Base-by-base conservation (phyloP, 352 stramenopile species). In the Pythium volutum region DNA sequence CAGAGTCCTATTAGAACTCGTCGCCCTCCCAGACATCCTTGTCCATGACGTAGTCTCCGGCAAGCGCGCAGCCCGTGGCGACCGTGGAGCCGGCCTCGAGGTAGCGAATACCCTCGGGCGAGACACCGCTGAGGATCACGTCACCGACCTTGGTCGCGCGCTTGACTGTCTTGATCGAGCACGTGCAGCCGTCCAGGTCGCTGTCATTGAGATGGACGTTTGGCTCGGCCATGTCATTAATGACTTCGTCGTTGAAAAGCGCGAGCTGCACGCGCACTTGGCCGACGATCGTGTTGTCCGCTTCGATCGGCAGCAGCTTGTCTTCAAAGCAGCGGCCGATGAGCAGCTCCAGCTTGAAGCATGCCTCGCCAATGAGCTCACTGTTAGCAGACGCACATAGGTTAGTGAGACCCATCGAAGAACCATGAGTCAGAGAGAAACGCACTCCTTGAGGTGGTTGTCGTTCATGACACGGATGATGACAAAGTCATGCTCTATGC, bases 401-500 rank as follows among this genome's bases (percentile, higher is more conserved):
- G 33, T 55, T 42, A 55, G 55, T 51, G 22, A 9, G 16, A 2
- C 25, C 53, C 26, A 46, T 14, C 10, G 25, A 25, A n/a, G 23
- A 7, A 48, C 20, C 26, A 20, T 16, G 36, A 8, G 15, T 38
- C 14, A 50, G 43, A 15, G 43, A 54, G 4, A 4, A 5, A 78
- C 77, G 56, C 64, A 91, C 82, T 91, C 74, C 59, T 82, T 85
- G 25, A 91, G 50, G 42, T 81, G 79, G 67, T 91, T 91, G 71
- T 89, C 76, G 62, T 91, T 89, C 76, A 89, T 88, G 23, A 91
- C 78, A 14, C 82, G 82, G 64, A 91, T 75, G 53, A 83, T 76
- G n/a, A 91, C 66, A 60, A 80, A 89, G 43, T 89, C 78, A 62
- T 91, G 82, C 59, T 91, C 79, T 58, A 91, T 91, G 70, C 82